A percentile compares a stretch with the other conserved stretches of the same genome.
phyloP scores from a whole-genome alignment of 345 rosid species.

The Anacardium occidentale region DNA sequence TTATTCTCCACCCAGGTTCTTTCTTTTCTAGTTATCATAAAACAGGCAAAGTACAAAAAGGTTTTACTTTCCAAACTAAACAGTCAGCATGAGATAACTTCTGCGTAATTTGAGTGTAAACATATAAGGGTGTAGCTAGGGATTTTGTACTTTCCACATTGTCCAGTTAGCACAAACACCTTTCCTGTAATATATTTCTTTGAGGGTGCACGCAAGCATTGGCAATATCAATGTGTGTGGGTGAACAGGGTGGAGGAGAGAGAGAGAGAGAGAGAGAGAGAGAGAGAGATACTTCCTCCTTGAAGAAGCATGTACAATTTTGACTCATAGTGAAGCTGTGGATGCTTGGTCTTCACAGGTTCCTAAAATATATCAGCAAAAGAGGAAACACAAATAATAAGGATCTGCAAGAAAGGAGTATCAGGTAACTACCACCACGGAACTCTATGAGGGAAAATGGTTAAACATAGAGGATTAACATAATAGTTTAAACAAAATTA shows the following conservation, averaged over 20 bases:
- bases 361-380: slow-evolving; percentile 45
- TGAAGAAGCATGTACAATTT: slow-evolving; percentile 84
- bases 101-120: too few relatives aligned
- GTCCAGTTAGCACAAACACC: neutral
- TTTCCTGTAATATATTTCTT: neutral
- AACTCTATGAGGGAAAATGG: neutral
- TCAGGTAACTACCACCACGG: neutral
- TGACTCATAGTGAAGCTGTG: slow-evolving; percentile 86
- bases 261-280: neutral
- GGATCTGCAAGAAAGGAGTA: neutral
- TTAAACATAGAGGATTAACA: neutral
- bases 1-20: neutral
- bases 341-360: slow-evolving; percentile 81
- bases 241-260: too few relatives aligned
- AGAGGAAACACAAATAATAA: neutral
- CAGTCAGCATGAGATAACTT: too few relatives aligned
- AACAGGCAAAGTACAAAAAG: neutral
- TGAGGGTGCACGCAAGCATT: too few relatives aligned
- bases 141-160: neutral
- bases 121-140: too few relatives aligned
- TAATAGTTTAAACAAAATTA: neutral
- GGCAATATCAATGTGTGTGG: neutral
- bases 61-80: too few relatives aligned
- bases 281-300: slow-evolving; percentile 73
- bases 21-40: neutral